Percentiles rank a stretch among this genome's conserved stretches.
Conservation (phyloP, 805 yeast species). For the Kluyveromyces starmeri region DNA sequence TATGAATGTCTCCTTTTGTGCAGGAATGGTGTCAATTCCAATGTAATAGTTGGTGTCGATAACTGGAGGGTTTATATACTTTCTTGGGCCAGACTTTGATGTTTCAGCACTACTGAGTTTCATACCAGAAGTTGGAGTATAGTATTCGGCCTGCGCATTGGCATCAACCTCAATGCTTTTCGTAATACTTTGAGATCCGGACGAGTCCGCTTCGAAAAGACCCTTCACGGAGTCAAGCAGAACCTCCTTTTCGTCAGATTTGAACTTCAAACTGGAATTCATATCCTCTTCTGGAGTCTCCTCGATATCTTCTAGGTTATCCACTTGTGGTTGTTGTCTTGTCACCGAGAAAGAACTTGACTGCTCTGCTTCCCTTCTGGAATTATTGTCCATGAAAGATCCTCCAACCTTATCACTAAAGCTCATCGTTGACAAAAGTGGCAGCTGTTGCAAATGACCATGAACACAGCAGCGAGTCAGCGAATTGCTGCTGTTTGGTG, state of each 20-base stretch:
- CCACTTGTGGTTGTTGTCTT: background rate
- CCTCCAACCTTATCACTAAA: too few relatives aligned
- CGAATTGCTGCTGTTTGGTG: too few relatives aligned
- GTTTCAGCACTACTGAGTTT: background rate
- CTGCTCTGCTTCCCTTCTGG: too few relatives aligned
- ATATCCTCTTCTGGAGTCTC: background rate
- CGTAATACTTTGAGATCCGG: background rate
- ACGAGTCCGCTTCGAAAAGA: background rate
- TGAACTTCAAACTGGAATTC: background rate
- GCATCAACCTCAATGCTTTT: background rate
- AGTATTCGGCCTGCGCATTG: background rate
- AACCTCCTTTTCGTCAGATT: background rate
- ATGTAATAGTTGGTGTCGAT: slow-evolving; percentile 6
- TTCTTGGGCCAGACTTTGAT: background rate
- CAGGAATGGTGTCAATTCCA: slow-evolving; percentile 25
- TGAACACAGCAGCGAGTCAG: too few relatives aligned
- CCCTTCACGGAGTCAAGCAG: slow-evolving; percentile 1
- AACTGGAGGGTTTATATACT: background rate
- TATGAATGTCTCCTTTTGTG: slow-evolving; percentile 23
- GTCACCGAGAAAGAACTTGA: too few relatives aligned
- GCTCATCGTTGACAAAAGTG: too few relatives aligned
- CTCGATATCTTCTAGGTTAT: background rate
- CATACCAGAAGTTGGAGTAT: background rate
- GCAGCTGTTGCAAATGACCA: too few relatives aligned
- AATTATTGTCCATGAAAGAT: too few relatives aligned